Conservation (phyloP, 2,329 filamentous ascomycete genomes). For the Aspergillus fumigatiaffinis region DNA sequence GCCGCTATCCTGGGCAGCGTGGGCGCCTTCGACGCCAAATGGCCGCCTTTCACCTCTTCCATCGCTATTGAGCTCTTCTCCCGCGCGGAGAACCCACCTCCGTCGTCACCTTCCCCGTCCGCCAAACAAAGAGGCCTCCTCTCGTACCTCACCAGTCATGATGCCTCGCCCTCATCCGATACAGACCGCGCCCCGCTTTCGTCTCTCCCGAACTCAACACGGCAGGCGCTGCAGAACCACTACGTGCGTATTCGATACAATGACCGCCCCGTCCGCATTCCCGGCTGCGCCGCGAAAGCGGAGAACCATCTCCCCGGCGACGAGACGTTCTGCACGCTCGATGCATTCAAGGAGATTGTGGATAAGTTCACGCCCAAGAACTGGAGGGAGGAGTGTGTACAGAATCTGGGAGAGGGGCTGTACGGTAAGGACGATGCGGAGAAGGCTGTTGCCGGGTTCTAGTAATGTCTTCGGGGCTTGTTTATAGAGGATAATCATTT, state of each 20-base stretch:
- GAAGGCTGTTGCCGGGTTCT: slow-evolving; percentile 37
- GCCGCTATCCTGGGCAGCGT: slow-evolving; percentile 73
- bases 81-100: neutral
- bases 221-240: slow-evolving; percentile 53
- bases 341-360: slow-evolving; percentile 87
- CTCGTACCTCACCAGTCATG: slow-evolving; percentile 26
- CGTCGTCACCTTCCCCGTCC: slow-evolving; percentile 15
- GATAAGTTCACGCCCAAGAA: slow-evolving; percentile 82
- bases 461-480: slow-evolving; percentile 8
- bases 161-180: slow-evolving; percentile 12
- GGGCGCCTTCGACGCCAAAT: slow-evolving; percentile 71
- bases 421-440: slow-evolving; percentile 44
- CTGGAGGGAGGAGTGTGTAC: slow-evolving; percentile 65
- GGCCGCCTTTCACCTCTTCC: slow-evolving; percentile 93
- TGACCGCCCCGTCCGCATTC: slow-evolving; percentile 74
- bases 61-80: slow-evolving; percentile 88
- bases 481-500: neutral
- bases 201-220: slow-evolving; percentile 24
- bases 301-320: slow-evolving; percentile 86
- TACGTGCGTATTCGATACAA: slow-evolving; percentile 92
- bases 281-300: slow-evolving; percentile 65
- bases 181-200: slow-evolving; percentile 33
- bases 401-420: slow-evolving; percentile 53
- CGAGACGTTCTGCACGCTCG: slow-evolving; percentile 83
- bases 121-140: slow-evolving; percentile 28